Evolutionary conservation across 441 rosid genomes (phyloP).

Genomic region (Adansonia madagascariensis): DNA sequence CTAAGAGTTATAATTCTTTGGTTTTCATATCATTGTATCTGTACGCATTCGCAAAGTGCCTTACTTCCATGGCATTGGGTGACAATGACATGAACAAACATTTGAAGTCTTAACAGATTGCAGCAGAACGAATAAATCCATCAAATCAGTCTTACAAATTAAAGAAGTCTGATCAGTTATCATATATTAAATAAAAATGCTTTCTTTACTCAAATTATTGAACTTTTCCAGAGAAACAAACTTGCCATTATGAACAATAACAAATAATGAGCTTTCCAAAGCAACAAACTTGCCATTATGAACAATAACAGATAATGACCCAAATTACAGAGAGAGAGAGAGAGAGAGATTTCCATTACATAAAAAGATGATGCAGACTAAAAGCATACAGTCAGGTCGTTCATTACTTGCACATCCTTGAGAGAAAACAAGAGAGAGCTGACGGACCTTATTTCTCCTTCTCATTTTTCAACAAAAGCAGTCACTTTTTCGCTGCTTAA

Average conservation of each 20-base stretch:
- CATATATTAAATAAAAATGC: not conserved
- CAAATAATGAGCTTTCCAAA: no score
- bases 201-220: not conserved
- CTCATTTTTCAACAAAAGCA: not conserved
- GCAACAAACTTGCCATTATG: no score
- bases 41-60: not conserved
- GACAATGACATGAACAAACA: not conserved
- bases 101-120: not conserved
- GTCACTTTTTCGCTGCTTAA: not conserved
- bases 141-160: not conserved
- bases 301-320: not conserved
- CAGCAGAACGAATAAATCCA: not conserved
- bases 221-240: not conserved
- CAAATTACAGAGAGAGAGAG: not conserved
- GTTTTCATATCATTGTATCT: not conserved
- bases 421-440: not conserved
- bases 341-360: not conserved
- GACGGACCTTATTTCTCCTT: not conserved
- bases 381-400: not conserved
- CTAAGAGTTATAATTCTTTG: constrained; percentile 23
- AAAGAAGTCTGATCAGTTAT: not conserved
- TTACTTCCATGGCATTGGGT: not conserved
- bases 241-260: no score
- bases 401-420: not conserved
- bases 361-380: not conserved